Evolutionary conservation across 768 basidiomycete genomes (phyloP).

Genomic region (Termitomyces sp.): DNA sequence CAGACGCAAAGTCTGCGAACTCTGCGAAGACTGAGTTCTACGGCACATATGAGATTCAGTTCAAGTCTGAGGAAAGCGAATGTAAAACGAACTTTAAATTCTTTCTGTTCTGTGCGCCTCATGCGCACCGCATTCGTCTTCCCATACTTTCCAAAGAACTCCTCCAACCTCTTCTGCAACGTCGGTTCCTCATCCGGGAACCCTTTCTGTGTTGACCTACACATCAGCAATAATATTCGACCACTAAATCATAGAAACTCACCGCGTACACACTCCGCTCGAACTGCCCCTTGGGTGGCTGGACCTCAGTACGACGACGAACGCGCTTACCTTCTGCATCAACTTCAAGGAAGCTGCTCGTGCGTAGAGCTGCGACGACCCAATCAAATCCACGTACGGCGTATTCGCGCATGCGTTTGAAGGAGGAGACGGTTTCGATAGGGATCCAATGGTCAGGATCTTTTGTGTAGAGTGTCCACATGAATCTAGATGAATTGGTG

Average conservation of each 20-base stretch:
- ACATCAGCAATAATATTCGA: neutral
- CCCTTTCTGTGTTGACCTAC: constrained; percentile 64
- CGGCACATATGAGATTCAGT: neutral
- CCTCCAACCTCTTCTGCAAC: constrained; percentile 72
- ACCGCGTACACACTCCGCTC: constrained; percentile 89
- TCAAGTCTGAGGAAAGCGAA: neutral
- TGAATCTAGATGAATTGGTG: constrained; percentile 56
- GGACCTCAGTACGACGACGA: constrained; percentile 68
- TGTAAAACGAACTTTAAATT: constrained; percentile 68
- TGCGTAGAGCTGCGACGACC: constrained; percentile 64
- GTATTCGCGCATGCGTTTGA: constrained; percentile 91
- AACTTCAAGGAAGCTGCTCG: constrained; percentile 60
- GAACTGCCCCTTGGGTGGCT: constrained; percentile 75
- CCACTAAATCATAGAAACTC: constrained; percentile 28
- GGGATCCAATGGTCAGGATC: constrained; percentile 89
- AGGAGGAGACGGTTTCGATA: constrained; percentile 81
- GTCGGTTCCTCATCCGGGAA: constrained; percentile 65
- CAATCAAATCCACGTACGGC: constrained; percentile 57
- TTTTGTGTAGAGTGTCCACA: constrained; percentile 88
- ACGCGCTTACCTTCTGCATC: constrained; percentile 72
- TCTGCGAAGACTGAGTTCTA: constrained; percentile 94
- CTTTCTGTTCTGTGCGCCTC: constrained; percentile 79
- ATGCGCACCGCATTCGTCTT: constrained; percentile 80
- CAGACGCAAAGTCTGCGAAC: constrained; percentile 67
- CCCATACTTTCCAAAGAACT: constrained; percentile 78